Conservation (phyloP, 257 asterid species). For the Solanum virginianum region DNA sequence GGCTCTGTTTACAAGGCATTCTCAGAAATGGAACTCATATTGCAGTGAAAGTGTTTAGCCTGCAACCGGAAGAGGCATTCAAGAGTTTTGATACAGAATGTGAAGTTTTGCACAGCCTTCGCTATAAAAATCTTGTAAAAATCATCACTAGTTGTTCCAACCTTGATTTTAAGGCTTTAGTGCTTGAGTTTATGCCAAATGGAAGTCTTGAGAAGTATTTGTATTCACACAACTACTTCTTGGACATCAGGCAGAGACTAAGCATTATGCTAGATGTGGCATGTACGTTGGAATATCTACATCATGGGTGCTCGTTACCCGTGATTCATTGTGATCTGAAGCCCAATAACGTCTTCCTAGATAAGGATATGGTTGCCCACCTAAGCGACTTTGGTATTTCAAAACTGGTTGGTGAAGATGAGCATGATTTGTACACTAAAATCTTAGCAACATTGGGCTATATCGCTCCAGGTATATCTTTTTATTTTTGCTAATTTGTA, state of each 20-base stretch:
- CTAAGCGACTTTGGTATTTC: background rate
- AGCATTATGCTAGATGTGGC: background rate
- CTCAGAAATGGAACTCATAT: background rate
- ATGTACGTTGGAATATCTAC: background rate
- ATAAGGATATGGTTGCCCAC: background rate
- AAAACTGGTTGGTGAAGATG: background rate
- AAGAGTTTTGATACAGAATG: background rate
- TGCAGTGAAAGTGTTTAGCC: background rate
- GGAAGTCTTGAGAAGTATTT: background rate
- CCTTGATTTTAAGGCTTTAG: background rate
- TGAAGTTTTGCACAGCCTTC: background rate
- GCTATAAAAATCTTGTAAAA: background rate
- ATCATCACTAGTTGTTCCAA: background rate
- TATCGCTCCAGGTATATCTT: background rate
- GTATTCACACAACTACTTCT: background rate
- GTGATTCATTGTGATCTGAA: background rate
- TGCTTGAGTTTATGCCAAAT: background rate
- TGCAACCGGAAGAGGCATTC: background rate
- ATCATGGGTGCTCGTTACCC: accelerated
- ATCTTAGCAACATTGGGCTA: background rate
- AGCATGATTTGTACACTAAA: background rate
- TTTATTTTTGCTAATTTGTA: too few species aligned
- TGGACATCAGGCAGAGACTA: background rate
- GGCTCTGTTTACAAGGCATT: background rate
- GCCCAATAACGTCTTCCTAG: background rate